phyloP scores from a whole-genome alignment of 2,329 filamentous ascomycete species.

The Alternaria novae-zelandiae region DNA sequence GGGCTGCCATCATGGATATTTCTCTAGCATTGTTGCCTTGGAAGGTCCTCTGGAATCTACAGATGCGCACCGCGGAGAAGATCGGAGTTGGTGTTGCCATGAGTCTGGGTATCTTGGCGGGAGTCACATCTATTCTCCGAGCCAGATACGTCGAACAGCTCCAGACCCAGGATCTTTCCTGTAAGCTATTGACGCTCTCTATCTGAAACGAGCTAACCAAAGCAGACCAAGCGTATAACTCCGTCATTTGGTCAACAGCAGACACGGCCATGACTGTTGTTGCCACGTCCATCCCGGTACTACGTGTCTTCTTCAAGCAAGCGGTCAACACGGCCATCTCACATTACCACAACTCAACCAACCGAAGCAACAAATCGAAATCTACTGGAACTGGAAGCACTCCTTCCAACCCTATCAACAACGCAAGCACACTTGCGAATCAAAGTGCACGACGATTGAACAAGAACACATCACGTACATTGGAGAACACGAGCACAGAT shows the following conservation, averaged over 20 bases:
- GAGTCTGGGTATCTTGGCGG: slow-evolving; percentile 16
- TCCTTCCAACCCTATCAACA: not conserved
- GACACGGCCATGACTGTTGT: slow-evolving; percentile 5
- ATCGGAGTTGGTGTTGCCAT: slow-evolving; percentile 18
- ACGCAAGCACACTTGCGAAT: not conserved
- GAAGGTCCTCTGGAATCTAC: slow-evolving; percentile 12
- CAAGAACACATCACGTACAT: not conserved
- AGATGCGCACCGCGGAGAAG: slow-evolving; percentile 17
- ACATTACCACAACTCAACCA: not conserved
- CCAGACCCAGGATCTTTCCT: not conserved
- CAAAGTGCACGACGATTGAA: not conserved
- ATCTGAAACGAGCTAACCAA: not conserved
- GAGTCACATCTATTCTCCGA: not conserved
- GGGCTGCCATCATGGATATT: slow-evolving; percentile 20
- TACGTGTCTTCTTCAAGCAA: slow-evolving; percentile 9
- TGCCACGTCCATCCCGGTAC: slow-evolving; percentile 9
- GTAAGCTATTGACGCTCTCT: not conserved
- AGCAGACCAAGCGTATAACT: slow-evolving; percentile 6
- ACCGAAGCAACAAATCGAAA: not conserved
- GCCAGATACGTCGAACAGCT: not conserved
- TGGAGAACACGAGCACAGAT: not conserved
- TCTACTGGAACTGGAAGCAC: not conserved
- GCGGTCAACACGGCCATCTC: not conserved
- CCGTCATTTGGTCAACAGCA: slow-evolving; percentile 7
- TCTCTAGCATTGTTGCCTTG: slow-evolving; percentile 15